phyloP scores from a whole-genome alignment of 78 protist species.

The Trichosphaerium sp. region DNA sequence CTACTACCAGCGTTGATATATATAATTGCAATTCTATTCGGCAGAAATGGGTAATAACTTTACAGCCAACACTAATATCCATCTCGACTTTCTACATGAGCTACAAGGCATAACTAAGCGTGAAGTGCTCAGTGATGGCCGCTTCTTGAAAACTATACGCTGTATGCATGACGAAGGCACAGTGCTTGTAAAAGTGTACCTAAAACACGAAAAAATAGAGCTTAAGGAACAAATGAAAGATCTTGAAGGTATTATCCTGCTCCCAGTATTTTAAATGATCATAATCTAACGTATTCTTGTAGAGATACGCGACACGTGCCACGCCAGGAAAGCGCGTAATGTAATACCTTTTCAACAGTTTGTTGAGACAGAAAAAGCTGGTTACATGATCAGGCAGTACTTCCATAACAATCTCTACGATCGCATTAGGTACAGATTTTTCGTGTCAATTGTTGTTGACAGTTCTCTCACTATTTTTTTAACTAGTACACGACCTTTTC shows the following conservation, averaged over 20 bases:
- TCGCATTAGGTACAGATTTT: constrained; percentile 15
- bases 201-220: constrained; percentile 28
- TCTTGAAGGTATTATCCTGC: neutral
- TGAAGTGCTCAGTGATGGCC: constrained; percentile 30
- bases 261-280: neutral
- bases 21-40: neutral
- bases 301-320: constrained; percentile 20
- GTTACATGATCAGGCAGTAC: constrained; percentile 63
- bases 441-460: too few species aligned
- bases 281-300: neutral
- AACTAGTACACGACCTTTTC: constrained; percentile 64
- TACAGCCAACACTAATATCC: constrained; percentile 27
- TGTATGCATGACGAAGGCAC: constrained; percentile 32
- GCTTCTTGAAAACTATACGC: constrained; percentile 47
- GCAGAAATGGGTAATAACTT: constrained; percentile 33
- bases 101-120: constrained; percentile 21
- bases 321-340: constrained; percentile 13
- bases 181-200: constrained; percentile 67
- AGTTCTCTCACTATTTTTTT: too few species aligned
- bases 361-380: constrained; percentile 57
- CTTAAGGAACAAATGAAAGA: constrained; percentile 19
- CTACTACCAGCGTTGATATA: neutral
- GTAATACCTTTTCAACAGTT: constrained; percentile 57
- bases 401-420: constrained; percentile 42
- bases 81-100: constrained; percentile 37